phyloP scores from a whole-genome alignment of 352 stramenopile species.

The Pythium oligandrum region DNA sequence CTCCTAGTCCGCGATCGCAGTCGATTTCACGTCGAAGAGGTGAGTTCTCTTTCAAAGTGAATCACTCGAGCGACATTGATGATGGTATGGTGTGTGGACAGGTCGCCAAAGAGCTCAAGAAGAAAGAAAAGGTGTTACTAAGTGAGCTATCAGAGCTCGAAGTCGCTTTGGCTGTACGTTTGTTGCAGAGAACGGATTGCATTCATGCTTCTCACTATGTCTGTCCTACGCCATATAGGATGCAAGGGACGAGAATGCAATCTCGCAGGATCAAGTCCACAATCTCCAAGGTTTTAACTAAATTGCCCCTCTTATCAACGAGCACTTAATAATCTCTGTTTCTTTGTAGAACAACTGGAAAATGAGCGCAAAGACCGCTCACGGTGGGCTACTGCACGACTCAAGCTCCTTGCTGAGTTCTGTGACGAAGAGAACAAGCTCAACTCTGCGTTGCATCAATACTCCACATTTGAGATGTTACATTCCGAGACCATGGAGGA shows the following conservation, averaged over 20 bases:
- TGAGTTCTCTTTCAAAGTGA: conserved; percentile 7
- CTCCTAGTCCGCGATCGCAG: conserved; percentile 28
- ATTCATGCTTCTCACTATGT: neutral
- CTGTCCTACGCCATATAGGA: conserved; percentile 25
- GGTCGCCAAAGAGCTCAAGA: conserved; percentile 39
- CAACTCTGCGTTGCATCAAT: conserved; percentile 18
- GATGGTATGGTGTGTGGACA: conserved; percentile 4
- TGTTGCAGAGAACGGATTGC: neutral
- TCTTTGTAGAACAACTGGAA: conserved; percentile 51
- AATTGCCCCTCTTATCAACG: no score
- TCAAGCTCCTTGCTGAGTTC: conserved; percentile 74
- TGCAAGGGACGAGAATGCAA: conserved; percentile 42
- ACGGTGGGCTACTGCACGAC: conserved; percentile 54
- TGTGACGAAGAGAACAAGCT: conserved; percentile 81
- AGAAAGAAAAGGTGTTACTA: conserved; percentile 43
- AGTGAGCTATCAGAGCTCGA: conserved; percentile 53
- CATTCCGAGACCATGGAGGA: neutral
- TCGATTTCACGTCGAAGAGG: conserved; percentile 40
- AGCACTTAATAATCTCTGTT: neutral
- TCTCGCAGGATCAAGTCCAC: conserved; percentile 45
- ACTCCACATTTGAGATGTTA: conserved; percentile 7
- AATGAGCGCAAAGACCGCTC: conserved; percentile 56
- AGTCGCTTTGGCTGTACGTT: conserved; percentile 37
- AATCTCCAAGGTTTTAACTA: conserved; percentile 34
- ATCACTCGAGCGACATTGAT: no score